Evolutionary conservation across 805 yeast species (phyloP).

Genomic region (Wickerhamomyces hampshirensis): DNA sequence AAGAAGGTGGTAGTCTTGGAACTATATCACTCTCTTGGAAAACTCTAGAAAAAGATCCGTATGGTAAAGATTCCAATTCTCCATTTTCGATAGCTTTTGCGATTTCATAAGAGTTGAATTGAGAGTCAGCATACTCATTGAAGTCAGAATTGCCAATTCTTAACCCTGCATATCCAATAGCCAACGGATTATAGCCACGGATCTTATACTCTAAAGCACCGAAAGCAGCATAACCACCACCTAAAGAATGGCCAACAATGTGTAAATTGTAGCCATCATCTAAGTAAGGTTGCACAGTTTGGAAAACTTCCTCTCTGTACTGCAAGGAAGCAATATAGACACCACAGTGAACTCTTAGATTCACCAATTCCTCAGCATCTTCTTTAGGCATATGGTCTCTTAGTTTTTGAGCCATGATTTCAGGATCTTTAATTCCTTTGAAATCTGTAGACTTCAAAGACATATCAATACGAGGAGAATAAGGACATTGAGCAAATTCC

Average conservation of each 20-base stretch:
- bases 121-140: conserved; percentile 44
- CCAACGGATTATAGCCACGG: conserved; percentile 46
- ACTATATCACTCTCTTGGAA: conserved; percentile 53
- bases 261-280: conserved; percentile 44
- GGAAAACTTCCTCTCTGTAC: conserved; percentile 34
- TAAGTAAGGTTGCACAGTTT: conserved; percentile 28
- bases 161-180: conserved; percentile 61
- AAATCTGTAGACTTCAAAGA: not conserved
- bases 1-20: conserved; percentile 55
- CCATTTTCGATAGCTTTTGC: conserved; percentile 29
- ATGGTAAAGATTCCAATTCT: conserved; percentile 6
- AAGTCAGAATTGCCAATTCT: conserved; percentile 53
- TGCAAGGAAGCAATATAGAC: conserved; percentile 44
- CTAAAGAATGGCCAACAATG: conserved; percentile 71
- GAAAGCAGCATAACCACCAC: conserved; percentile 64
- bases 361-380: conserved; percentile 33
- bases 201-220: conserved; percentile 42
- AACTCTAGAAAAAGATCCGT: conserved; percentile 41
- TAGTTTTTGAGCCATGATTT: not conserved
- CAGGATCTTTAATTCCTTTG: not conserved
- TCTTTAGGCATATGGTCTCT: not conserved
- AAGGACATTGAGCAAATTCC: conserved; percentile 39
- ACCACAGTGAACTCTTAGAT: conserved; percentile 63
- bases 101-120: conserved; percentile 37
- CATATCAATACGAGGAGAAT: conserved; percentile 35